Evolutionary conservation across 257 asterid species (phyloP).

Genomic region (Solanum chiquidenum): DNA sequence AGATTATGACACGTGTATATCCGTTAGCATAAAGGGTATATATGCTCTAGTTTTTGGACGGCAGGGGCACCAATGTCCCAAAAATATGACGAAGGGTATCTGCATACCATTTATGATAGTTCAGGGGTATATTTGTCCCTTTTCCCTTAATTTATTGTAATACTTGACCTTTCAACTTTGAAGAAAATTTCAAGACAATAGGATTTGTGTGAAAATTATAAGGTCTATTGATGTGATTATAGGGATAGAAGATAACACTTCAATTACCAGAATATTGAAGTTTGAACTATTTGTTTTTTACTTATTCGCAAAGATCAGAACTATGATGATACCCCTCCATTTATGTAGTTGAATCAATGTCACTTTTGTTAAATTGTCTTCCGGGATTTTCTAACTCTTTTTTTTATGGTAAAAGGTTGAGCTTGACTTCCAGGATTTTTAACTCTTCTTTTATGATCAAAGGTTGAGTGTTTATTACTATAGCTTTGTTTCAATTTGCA

Average conservation of each 20-base stretch:
- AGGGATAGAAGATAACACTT: not conserved
- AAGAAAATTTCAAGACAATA: not conserved
- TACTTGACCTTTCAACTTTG: not conserved
- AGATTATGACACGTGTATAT: too few relatives aligned
- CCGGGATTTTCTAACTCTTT: not conserved
- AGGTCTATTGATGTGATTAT: not conserved
- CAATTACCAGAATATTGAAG: not conserved
- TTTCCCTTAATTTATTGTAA: not conserved
- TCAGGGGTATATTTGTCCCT: too few relatives aligned
- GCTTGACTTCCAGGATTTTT: not conserved
- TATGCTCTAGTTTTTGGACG: too few relatives aligned
- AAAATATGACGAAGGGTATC: too few relatives aligned
- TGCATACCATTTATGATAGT: too few relatives aligned
- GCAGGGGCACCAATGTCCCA: too few relatives aligned
- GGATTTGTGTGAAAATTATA: not conserved
- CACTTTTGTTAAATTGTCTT: not conserved
- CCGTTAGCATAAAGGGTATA: too few relatives aligned
- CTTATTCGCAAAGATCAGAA: not conserved
- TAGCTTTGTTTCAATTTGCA: not conserved
- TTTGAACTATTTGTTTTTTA: not conserved
- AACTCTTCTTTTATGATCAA: not conserved
- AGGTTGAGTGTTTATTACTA: not conserved
- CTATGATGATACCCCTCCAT: not conserved
- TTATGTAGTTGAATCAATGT: not conserved
- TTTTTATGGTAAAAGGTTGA: not conserved